Conservation (phyloP, 345 rosid species). For the Boechera stricta region DNA sequence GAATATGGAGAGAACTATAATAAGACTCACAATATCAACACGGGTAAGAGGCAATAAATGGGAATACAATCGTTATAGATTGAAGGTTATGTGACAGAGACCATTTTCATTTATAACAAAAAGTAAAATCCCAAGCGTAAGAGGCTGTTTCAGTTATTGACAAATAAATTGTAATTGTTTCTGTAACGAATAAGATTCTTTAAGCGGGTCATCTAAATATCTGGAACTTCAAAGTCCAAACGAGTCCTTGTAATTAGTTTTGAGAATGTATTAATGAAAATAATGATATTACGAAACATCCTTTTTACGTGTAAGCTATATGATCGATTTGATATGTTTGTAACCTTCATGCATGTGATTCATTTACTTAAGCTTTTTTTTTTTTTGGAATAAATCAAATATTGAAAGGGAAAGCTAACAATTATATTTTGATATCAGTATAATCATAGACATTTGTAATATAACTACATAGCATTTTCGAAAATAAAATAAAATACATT, state of each 20-base stretch:
- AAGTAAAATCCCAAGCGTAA: conserved; percentile 4
- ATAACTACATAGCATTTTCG: not conserved
- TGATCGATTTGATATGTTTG: conserved; percentile 10
- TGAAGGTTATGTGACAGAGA: conserved; percentile 25
- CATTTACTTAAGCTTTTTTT: conserved; percentile 4
- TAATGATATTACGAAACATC: conserved; percentile 19
- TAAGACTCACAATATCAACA: conserved; percentile 51
- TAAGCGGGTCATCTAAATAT: conserved; percentile 14
- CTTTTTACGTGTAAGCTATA: conserved; percentile 8
- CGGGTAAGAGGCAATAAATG: conserved; percentile 55
- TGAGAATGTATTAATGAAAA: conserved; percentile 29
- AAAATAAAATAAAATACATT: no score
- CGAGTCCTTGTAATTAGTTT: conserved; percentile 31
- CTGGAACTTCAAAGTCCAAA: conserved; percentile 10
- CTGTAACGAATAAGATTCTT: conserved; percentile 29
- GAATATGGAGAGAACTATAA: conserved; percentile 40
- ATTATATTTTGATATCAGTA: not conserved
- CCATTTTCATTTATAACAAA: conserved; percentile 19
- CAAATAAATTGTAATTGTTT: conserved; percentile 23
- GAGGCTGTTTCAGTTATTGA: conserved; percentile 16
- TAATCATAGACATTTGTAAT: not conserved
- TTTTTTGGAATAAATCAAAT: not conserved
- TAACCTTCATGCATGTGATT: not conserved
- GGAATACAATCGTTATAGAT: conserved; percentile 6
- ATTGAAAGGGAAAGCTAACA: not conserved